Base-by-base conservation (phyloP, 2,329 filamentous ascomycete genomes). In the Pseudogymnoascus sp. region DNA sequence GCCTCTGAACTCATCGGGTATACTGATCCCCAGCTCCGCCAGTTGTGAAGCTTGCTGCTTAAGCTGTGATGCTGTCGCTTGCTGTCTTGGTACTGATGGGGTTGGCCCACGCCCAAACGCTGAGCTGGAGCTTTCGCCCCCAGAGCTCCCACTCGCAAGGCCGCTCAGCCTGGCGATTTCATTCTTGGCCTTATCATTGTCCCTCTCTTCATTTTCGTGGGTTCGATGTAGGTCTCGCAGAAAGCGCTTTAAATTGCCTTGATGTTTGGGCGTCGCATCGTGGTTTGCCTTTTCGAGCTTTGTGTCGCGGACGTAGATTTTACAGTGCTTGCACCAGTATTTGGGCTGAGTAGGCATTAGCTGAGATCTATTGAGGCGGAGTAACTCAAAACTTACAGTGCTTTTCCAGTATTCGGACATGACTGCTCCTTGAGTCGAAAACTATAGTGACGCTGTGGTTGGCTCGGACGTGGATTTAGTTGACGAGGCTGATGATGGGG, bases 381-480 rank as follows among this genome's bases (percentile, higher is more conserved):
- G 26, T 13, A n/a, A 42, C 19, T 44, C 59, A 64, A 15, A 37
- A 72, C 79, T 75, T 74, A 85, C 84, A 35, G 93, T 96, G 19
- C 93, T 97, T 75, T 97, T 97, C 95, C 95, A 97, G 78, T 96
- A 96, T 81, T 97, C 95, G 0, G 95, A 88, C 95, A 99, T 97
- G 59, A 67, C 73, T 60, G 38, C 21, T 60, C n/a, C 59, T 37
- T 56, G 29, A 33, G 6, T 56, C 29, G 50, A 33, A 29, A 56
- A 33, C n/a, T 56, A n/a, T 33, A 19, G 50, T 33, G 17, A 56
- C 19, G 29, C n/a, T 33, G 46, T 53, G 5, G 26, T 31, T 53
- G n/a, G 26, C 9, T 33, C 29, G 7, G 29, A 6, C 29, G 4
- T 13, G 29, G 29, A 56, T 56, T 56, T 33, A 35, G n/a, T 56